A percentile compares a stretch with the other conserved stretches of the same genome.
These are phyloP conservation scores for Cystofilobasidium capitatum DNA, from an alignment of 768 basidiomycete species.

Conservation along the genomic window DNA sequence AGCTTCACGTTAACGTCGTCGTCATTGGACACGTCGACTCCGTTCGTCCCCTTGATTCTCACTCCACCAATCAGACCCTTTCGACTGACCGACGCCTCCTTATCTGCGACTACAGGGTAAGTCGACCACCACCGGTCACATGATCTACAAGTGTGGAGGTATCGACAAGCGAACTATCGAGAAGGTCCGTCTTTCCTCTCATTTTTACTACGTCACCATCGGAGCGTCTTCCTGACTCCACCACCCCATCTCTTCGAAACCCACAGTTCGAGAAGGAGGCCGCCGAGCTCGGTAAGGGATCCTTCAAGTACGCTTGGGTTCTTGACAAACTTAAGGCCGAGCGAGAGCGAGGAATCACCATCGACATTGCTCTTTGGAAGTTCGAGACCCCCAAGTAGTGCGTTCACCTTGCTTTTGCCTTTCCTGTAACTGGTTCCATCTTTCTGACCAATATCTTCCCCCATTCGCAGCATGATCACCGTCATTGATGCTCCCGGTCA, in stretches of 20 bases:
- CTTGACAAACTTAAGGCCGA: constrained; percentile 99
- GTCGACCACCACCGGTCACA: constrained; percentile 99
- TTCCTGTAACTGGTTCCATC: background rate
- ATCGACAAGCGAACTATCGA: constrained; percentile 99
- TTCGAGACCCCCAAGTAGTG: constrained; percentile 93
- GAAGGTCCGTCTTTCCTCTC: constrained; percentile 19
- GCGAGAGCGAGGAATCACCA: constrained; percentile 99
- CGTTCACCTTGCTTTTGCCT: background rate
- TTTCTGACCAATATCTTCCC: constrained; percentile 23
- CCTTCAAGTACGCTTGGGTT: constrained; percentile 98
- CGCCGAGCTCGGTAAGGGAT: constrained; percentile 98
- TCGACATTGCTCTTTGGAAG: constrained; percentile 90
- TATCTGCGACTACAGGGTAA: constrained; percentile 52
- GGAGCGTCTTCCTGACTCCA: background rate
- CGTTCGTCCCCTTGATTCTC: background rate
- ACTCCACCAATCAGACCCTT: background rate
- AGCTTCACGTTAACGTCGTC: constrained; percentile 88
- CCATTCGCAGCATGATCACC: constrained; percentile 46
- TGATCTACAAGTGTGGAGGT: constrained; percentile 96
- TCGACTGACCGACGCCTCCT: background rate
- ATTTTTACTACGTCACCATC: background rate
- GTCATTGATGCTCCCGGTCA: constrained; percentile 98
- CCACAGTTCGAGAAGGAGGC: constrained; percentile 98
- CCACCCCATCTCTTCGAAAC: constrained; percentile 39
- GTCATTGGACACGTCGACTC: constrained; percentile 99